These are phyloP conservation scores for Yamadazyma kitorensis DNA, from an alignment of 805 yeast species.

Conservation along the genomic window DNA sequence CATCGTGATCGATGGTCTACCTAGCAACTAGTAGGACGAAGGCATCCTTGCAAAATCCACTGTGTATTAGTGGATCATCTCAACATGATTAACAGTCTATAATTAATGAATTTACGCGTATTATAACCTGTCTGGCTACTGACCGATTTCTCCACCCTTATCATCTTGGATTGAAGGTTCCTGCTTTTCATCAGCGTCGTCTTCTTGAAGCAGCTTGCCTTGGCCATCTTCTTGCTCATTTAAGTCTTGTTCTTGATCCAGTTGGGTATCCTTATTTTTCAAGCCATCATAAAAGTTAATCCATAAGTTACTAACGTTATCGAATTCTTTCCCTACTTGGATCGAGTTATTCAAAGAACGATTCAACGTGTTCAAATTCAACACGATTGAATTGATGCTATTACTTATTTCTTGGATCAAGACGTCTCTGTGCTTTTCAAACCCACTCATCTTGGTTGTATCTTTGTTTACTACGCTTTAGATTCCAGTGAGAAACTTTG, in stretches of 20 bases:
- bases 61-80: no score
- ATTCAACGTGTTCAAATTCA: conserved; percentile 62
- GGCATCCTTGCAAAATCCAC: no score
- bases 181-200: conserved; percentile 3
- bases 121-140: not conserved
- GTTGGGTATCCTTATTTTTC: conserved; percentile 19
- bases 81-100: no score
- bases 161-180: conserved; percentile 1
- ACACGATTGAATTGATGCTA: conserved; percentile 62
- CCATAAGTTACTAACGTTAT: conserved; percentile 71
- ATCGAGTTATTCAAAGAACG: conserved; percentile 64
- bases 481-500: no score
- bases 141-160: not conserved
- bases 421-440: conserved; percentile 58
- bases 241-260: not conserved
- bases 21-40: no score
- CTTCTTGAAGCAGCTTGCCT: conserved; percentile 1
- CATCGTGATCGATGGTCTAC: no score
- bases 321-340: conserved; percentile 75
- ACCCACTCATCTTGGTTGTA: conserved; percentile 29
- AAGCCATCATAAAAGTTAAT: conserved; percentile 58
- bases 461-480: no score
- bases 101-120: not conserved
- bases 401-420: conserved; percentile 55
- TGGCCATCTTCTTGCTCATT: conserved; percentile 2